A percentile compares a stretch with the other conserved stretches of the same genome.
Evolutionary conservation across 371 early-diverging fungal species (phyloP).

Genomic region (Saksenaea oblongispora): DNA sequence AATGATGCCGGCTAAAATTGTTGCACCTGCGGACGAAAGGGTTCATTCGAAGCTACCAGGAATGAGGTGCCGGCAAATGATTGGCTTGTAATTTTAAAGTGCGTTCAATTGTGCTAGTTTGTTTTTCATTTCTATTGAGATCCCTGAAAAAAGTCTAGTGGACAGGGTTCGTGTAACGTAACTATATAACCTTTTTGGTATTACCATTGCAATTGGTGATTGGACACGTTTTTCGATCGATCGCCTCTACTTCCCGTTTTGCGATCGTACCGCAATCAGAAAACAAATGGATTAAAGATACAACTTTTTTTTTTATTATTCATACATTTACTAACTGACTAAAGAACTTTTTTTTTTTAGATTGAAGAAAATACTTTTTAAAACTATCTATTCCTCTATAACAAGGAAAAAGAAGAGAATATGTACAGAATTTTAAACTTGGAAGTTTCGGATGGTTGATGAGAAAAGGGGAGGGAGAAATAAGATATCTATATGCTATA

Average conservation of each 20-base stretch:
- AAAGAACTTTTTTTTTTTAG: not conserved
- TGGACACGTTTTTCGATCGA: conserved; percentile 5
- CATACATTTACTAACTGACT: not conserved
- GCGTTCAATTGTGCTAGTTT: too few species aligned
- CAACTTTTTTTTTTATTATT: not conserved
- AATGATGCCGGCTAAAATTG: too few species aligned
- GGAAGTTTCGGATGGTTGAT: not conserved
- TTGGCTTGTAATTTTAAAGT: too few species aligned
- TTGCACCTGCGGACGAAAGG: too few species aligned
- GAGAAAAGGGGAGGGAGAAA: not conserved
- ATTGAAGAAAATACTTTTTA: not conserved
- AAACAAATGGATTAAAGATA: too few species aligned
- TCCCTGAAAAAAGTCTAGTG: too few species aligned
- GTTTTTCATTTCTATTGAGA: too few species aligned
- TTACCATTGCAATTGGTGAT: not conserved
- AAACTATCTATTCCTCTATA: not conserved
- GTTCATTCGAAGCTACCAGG: too few species aligned
- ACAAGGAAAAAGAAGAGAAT: not conserved
- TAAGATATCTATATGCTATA: conserved; percentile 4
- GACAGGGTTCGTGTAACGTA: not conserved
- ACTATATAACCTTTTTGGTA: not conserved
- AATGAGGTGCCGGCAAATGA: too few species aligned
- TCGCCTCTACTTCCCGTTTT: not conserved
- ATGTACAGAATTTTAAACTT: not conserved
- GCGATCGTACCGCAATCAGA: not conserved